phyloP scores from a whole-genome alignment of 345 rosid genomes.

The Erodium maritimum region DNA sequence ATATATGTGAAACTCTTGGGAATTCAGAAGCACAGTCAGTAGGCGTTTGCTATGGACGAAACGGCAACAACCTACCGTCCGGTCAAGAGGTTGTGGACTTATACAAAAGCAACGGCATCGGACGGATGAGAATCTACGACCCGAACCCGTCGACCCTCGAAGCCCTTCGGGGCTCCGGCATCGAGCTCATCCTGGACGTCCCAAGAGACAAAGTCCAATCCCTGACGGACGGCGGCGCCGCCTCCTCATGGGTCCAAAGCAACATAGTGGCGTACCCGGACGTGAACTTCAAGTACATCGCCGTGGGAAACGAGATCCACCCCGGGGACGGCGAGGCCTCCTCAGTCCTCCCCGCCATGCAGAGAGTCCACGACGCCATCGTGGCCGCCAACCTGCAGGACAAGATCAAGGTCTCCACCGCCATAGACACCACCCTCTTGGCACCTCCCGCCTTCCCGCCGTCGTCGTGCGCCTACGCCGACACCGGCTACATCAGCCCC shows the following conservation, averaged over 20 bases:
- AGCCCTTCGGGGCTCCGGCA: slow-evolving; percentile 29
- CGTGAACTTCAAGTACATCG: slow-evolving; percentile 39
- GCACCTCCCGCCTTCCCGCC: slow-evolving; percentile 17
- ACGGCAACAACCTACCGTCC: slow-evolving; percentile 29
- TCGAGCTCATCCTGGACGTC: slow-evolving; percentile 24
- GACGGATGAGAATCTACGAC: slow-evolving; percentile 26
- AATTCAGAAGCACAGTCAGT: slow-evolving; percentile 15
- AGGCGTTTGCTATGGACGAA: slow-evolving; percentile 33
- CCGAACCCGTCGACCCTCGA: slow-evolving; percentile 28
- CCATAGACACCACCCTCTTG: slow-evolving; percentile 12
- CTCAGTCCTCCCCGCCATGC: slow-evolving; percentile 19
- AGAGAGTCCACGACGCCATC: slow-evolving; percentile 15
- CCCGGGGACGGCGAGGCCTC: slow-evolving; percentile 11
- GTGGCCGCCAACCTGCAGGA: slow-evolving; percentile 10
- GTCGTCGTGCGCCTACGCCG: slow-evolving; percentile 13
- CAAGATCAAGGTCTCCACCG: slow-evolving; percentile 29
- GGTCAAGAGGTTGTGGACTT: slow-evolving; percentile 18
- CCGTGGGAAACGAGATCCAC: slow-evolving; percentile 35
- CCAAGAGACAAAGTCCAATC: slow-evolving; percentile 21
- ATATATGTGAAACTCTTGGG: background rate
- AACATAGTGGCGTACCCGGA: slow-evolving; percentile 17
- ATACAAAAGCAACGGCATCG: slow-evolving; percentile 18
- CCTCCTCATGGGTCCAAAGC: slow-evolving; percentile 25
- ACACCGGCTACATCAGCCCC: slow-evolving; percentile 13
- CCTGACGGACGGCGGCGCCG: slow-evolving; percentile 13